Conservation (phyloP, 768 basidiomycete genomes). For the Russula olivacea region DNA sequence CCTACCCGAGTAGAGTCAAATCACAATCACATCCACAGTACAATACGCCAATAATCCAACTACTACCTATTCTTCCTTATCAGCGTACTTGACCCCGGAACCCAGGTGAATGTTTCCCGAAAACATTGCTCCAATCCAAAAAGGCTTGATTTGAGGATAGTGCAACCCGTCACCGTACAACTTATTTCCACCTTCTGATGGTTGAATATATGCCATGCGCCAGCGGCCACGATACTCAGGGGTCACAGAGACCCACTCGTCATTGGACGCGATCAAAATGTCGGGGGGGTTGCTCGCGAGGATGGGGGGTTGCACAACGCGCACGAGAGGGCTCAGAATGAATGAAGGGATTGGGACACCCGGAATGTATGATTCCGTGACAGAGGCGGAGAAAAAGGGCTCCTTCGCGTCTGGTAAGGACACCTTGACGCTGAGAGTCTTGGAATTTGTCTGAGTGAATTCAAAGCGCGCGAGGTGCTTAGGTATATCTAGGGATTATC, state of each 20-base stretch:
- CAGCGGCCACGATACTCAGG: slow-evolving; percentile 15
- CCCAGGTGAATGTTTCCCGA: slow-evolving; percentile 10
- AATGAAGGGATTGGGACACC: slow-evolving; percentile 6
- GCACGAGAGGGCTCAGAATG: neutral
- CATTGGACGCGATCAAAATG: neutral
- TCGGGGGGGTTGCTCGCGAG: neutral
- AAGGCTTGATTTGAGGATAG: slow-evolving; percentile 2
- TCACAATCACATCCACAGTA: neutral
- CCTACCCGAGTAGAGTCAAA: neutral
- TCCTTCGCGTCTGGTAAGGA: slow-evolving; percentile 1
- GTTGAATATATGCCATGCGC: slow-evolving; percentile 14
- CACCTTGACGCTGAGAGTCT: neutral
- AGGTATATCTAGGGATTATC: slow-evolving; percentile 4
- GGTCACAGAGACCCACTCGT: slow-evolving; percentile 12
- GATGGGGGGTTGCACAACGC: slow-evolving; percentile 14
- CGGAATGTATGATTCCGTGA: slow-evolving; percentile 18
- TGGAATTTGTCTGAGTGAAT: neutral
- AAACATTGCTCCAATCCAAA: slow-evolving; percentile 17
- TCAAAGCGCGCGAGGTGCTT: slow-evolving; percentile 22
- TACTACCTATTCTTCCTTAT: neutral
- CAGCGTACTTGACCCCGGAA: neutral
- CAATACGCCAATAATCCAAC: too few relatives aligned
- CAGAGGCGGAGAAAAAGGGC: slow-evolving; percentile 20
- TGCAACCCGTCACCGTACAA: slow-evolving; percentile 17
- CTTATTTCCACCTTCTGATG: neutral